Percentiles rank a stretch among this genome's conserved stretches.
phyloP scores from a whole-genome alignment of 495 filamentous ascomycete species.

The Podospora didyma region DNA sequence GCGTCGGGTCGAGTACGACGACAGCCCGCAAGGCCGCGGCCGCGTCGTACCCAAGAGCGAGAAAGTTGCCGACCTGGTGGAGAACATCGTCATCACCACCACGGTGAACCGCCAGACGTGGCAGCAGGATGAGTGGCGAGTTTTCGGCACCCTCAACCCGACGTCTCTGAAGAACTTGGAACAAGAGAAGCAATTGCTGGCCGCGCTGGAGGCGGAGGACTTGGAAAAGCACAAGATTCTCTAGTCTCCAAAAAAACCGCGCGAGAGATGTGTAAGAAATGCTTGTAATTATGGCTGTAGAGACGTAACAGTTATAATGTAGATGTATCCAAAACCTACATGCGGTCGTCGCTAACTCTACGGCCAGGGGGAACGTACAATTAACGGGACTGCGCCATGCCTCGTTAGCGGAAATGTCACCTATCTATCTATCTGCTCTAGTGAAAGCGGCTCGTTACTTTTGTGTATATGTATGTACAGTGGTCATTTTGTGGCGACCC shows the following conservation, averaged over 20 bases:
- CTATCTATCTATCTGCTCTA: no score
- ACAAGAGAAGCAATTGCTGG: constrained; percentile 15
- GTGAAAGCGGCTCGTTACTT: no score
- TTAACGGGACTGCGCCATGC: no score
- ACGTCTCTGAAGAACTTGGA: constrained; percentile 50
- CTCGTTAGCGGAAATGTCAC: no score
- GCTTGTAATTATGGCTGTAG: no score
- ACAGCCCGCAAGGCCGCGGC: constrained; percentile 11
- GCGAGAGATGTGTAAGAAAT: no score
- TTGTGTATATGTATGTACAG: no score
- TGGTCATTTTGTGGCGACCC: no score
- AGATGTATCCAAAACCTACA: no score
- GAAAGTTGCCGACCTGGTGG: constrained; percentile 59
- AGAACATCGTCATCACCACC: constrained; percentile 78
- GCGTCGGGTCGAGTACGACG: constrained; percentile 43
- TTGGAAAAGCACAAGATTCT: constrained; percentile 2
- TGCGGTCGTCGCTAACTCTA: no score
- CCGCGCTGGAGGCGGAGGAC: constrained; percentile 1
- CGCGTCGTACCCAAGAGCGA: constrained; percentile 41
- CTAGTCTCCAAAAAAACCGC: neutral
- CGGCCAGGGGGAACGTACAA: no score
- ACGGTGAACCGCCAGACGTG: constrained; percentile 45
- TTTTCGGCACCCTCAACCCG: constrained; percentile 68
- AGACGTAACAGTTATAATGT: no score
- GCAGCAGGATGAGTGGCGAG: constrained; percentile 60